Percentiles rank a stretch among this genome's conserved stretches.
Conservation (phyloP, 2,329 filamentous ascomycete species). For the Cordyceps tenuipes region DNA sequence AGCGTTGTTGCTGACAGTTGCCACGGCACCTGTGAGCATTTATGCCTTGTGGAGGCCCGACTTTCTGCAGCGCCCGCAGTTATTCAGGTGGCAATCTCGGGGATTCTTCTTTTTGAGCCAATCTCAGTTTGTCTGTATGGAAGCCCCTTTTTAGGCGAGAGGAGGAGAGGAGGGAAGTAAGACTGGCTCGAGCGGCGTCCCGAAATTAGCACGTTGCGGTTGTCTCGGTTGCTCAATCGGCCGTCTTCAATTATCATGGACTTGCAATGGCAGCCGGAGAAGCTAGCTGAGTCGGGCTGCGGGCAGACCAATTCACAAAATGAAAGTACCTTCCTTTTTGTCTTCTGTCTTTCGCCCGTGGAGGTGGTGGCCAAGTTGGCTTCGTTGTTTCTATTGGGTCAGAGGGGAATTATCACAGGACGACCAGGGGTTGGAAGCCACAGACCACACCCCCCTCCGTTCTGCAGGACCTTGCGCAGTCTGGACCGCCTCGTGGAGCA, state of each 20-base stretch:
- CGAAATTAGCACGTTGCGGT: not conserved
- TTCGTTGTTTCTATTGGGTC: not conserved
- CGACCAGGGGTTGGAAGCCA: not conserved
- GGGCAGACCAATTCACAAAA: not conserved
- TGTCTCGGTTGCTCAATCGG: not conserved
- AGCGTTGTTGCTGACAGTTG: constrained; percentile 6
- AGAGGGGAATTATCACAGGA: not conserved
- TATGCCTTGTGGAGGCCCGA: not conserved
- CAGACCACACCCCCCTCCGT: not conserved
- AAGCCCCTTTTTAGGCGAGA: not conserved
- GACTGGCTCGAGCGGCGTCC: constrained; percentile 1
- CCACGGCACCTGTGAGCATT: not conserved
- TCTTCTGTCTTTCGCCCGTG: too few species aligned
- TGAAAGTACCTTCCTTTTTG: not conserved
- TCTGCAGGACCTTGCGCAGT: not conserved
- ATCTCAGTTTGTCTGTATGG: not conserved
- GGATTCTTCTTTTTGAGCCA: not conserved
- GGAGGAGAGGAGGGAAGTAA: too few species aligned
- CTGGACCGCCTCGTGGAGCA: constrained; percentile 6
- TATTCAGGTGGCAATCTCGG: constrained; percentile 4
- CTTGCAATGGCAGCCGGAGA: not conserved
- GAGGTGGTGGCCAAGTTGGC: not conserved
- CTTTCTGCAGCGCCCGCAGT: not conserved
- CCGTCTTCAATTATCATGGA: not conserved
- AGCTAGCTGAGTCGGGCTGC: not conserved